A percentile compares a stretch with the other conserved stretches of the same genome.
Conservation (phyloP, 2,329 filamentous ascomycete genomes). For the Aspergillus phoenicis region DNA sequence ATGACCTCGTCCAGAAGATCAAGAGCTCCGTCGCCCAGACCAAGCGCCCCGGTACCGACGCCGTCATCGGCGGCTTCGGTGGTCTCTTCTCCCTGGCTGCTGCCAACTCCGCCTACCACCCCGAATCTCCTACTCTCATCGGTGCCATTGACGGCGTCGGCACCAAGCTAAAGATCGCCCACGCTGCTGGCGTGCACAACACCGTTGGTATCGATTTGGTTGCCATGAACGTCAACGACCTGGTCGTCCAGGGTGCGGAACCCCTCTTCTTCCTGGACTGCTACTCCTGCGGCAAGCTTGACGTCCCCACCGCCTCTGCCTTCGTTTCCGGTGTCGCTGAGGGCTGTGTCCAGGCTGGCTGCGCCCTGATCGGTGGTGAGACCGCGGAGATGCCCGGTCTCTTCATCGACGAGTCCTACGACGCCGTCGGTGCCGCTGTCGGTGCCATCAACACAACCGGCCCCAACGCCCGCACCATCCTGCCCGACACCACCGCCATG, state of each 20-base stretch:
- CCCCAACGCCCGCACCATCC: slow-evolving; percentile 62
- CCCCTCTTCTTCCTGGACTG: slow-evolving; percentile 97
- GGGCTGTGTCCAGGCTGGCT: slow-evolving; percentile 81
- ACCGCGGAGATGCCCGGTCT: slow-evolving; percentile 98
- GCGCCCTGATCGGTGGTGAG: slow-evolving; percentile 93
- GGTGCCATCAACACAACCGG: slow-evolving; percentile 68
- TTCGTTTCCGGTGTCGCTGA: slow-evolving; percentile 90
- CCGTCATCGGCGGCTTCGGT: slow-evolving; percentile 93
- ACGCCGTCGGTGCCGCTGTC: slow-evolving; percentile 86
- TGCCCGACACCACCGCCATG: slow-evolving; percentile 80
- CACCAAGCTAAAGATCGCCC: slow-evolving; percentile 95
- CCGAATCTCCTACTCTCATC: slow-evolving; percentile 77
- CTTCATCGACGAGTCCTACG: slow-evolving; percentile 86
- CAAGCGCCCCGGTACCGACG: slow-evolving; percentile 81
- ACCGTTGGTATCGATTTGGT: slow-evolving; percentile 96
- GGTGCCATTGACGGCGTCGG: slow-evolving; percentile 95
- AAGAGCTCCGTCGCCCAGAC: slow-evolving; percentile 87
- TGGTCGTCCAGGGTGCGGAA: slow-evolving; percentile 92
- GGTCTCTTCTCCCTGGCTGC: slow-evolving; percentile 78
- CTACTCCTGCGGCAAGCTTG: slow-evolving; percentile 88
- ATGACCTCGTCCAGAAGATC: slow-evolving; percentile 88
- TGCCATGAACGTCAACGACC: slow-evolving; percentile 98
- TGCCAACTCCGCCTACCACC: slow-evolving; percentile 70
- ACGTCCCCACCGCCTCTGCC: slow-evolving; percentile 73
- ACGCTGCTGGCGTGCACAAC: slow-evolving; percentile 84